Evolutionary conservation across 129 eudicot genomes (phyloP), one percentile per base, ranked within the genome.

Genomic region (Arctium minus): DNA sequence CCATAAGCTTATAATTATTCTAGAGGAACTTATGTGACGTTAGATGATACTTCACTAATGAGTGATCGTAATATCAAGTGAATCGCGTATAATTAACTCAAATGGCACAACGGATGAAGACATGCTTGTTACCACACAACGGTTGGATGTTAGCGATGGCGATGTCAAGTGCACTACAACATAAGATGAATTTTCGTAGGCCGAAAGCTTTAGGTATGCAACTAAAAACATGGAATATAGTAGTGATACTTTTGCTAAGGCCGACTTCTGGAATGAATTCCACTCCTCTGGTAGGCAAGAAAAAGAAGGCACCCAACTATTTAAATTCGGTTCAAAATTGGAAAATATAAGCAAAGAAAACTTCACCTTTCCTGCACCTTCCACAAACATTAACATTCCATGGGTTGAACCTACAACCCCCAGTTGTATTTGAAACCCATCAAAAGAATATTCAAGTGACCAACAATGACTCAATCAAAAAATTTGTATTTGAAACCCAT

Each of bases 151-250:
- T 50, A 87, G 85, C 53, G 89, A 89, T 31, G 74, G 42, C 83
- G 89, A 89, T 86, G 73, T 48, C 4, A 83, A 78, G 46, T 74
- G 15, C 60, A 72, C 48, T 10, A 86, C 38, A 60, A 42, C 50
- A 76, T 62, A 65, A 80, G 86, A n/a, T 11, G 86, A 85, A 82
- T 86, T 65, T 81, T 85, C 91, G 48, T 85, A 42, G 77, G 80
- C 92, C 27, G 98, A 91, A 84, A 93, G 96, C 74, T 96, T 93
- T 74, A 86, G 79, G 75, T 86, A 97, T 50, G 99, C 97, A 36
- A 79, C 80, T 67, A 97, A 93, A 30, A 88, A 91, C 56, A 69
- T 93, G 40, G 98, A 93, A 18, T 86, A 70, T 73, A 87, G 88
- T 76, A 83, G 88, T 46, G 97, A 93, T 73, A 83, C 89, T 65